phyloP scores from a whole-genome alignment of 2,329 filamentous ascomycete genomes.

The Plectosphaerella cucumerina region DNA sequence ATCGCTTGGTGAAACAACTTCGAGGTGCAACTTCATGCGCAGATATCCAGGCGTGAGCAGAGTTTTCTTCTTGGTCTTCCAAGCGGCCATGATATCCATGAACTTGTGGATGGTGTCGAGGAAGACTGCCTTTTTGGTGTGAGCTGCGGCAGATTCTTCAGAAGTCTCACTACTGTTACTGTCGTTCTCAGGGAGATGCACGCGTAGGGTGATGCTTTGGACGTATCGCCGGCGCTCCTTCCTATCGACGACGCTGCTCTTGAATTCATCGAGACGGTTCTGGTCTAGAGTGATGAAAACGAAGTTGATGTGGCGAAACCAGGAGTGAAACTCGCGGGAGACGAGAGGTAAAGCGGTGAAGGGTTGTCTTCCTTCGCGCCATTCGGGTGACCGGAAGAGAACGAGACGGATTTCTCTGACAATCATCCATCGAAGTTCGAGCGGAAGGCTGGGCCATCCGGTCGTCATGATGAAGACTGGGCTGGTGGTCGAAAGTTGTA shows the following conservation, averaged over 20 bases:
- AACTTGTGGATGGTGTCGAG: neutral
- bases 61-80: too few species aligned
- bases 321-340: neutral
- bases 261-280: neutral
- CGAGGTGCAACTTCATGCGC: neutral
- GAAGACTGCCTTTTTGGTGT: neutral
- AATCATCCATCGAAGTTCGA: neutral
- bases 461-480: neutral
- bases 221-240: neutral
- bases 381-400: neutral
- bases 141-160: neutral
- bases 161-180: neutral
- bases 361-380: neutral
- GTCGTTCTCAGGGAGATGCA: neutral
- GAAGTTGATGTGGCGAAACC: neutral
- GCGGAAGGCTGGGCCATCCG: neutral
- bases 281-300: neutral
- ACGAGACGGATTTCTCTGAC: neutral
- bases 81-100: neutral
- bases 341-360: neutral
- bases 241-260: neutral
- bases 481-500: neutral
- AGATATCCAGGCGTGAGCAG: too few species aligned
- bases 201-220: neutral
- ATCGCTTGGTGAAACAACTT: neutral